Base-by-base conservation (phyloP, 257 asterid species). In the Solanum tacnaense region DNA sequence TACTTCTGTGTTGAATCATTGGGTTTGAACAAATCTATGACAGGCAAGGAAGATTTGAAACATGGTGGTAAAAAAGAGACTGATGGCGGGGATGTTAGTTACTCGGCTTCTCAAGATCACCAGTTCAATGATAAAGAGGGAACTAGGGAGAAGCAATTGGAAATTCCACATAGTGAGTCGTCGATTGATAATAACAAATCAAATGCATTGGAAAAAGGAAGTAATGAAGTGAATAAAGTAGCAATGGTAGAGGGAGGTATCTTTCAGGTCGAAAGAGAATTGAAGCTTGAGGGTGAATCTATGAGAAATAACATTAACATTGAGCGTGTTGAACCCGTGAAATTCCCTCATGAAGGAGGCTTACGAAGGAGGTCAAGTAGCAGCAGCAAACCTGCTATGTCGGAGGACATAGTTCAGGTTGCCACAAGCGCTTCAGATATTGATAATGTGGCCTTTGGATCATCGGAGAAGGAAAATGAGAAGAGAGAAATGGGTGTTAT, bases 21-120 rank as follows among this genome's bases (percentile, higher is more conserved):
- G 72, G 87, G 36, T 84, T 87, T 90, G 91, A 86, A 89, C 87
- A 84, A 58, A 89, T 88, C 86, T 90, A 70, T 92, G 90, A 76
- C 86, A 94, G 98, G 93, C 39, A 90, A 91, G 83, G 93, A 91
- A 73, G 90, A 89, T 86, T 72, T 84, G 88, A 91, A 87, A 67
- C 71, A 46, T 21, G 89, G 32, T 35, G 89, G 84, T 86, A 83
- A 89, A 29, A 87, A 68, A 41, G 93, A 88, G 79, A 92, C 81
- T 10, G 91, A 90, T 27, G 76, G 83, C 13, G 86, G 90, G 73
- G 93, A 90, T 79, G 84, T 70, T 60, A 73, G 86, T 85, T 87
- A 88, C 73, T 88, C 87, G 3, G 88, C 91, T 10, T 65, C 91
- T 18, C 93, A 81, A 39, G 87, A 87, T 60, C 87, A 75, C 49